Evolutionary conservation across 805 yeast species (phyloP), one percentile per base, ranked within the genome.

Genomic region (Myxozyma mucilagina): DNA sequence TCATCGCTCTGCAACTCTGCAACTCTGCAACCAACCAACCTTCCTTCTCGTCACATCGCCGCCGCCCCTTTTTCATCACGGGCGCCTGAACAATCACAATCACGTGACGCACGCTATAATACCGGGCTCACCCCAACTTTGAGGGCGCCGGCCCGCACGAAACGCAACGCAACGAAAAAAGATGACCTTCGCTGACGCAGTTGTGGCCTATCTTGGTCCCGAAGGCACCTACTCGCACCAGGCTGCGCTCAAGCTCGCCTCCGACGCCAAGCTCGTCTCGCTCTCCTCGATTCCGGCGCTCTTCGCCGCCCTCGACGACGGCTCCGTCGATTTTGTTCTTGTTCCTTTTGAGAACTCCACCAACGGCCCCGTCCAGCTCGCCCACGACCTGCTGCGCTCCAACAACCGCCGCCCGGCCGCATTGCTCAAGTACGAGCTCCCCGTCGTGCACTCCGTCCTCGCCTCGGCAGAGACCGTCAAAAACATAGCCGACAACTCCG

Each of bases 341-440:
- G 87, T 94, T 1, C 99, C 99, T 1, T 83, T 90, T 67, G 97
- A 93, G 69, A 93, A 93, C 75, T 91, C 97, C 2, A 87, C 97
- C 1, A 94, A 93, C 73, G 99, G 99, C 0, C 92, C 87, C 67
- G 99, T 94, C 6, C 88, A 86, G 1, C 83, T 87, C 70, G 89
- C 97, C 0, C 86, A 89, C 72, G 97, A 91, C 70, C 76, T 91
- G 13, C 76, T 93, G 35, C 77, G 96, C 64, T 91, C 88, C 70
- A 82, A 86, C 82, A 80, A 79, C 60, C 71, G 80, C 31, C 75
- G 75, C 4, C 61, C 60, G 3, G 55, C 38, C 45, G 82, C 90
- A 2, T 79, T 87, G 3, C 93, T 84, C 0, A 96, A 90, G 67
- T 93, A 89, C 66, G 87, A 84, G 69, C 97, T 93, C 1, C 73